phyloP scores from a whole-genome alignment of 345 rosid species.

The Carallia brachiata region DNA sequence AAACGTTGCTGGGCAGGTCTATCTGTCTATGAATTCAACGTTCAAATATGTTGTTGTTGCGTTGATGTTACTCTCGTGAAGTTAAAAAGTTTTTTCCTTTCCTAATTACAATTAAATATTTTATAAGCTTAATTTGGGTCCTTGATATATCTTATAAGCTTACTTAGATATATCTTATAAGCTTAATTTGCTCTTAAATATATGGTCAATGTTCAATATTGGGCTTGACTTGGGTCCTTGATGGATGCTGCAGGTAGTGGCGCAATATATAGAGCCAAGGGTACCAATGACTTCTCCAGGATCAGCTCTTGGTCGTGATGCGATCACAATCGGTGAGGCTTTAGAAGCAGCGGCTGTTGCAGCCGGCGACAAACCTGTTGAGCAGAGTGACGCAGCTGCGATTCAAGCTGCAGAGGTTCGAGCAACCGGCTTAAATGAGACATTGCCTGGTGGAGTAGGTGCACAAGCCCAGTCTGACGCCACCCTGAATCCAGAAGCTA shows the following conservation, averaged over 20 bases:
- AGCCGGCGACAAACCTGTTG: slow-evolving; percentile 51
- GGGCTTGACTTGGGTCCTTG: no score
- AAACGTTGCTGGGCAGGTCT: slow-evolving; percentile 33
- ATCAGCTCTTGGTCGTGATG: slow-evolving; percentile 9
- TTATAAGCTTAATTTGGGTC: no score
- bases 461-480: slow-evolving; percentile 51
- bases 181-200: no score
- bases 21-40: no score
- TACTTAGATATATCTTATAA: no score
- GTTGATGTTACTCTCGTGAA: no score
- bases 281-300: slow-evolving; percentile 21
- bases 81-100: background rate
- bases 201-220: no score
- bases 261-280: slow-evolving; percentile 28
- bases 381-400: slow-evolving; percentile 49
- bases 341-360: slow-evolving; percentile 45
- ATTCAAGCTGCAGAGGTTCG: slow-evolving; percentile 50
- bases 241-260: slow-evolving; percentile 19
- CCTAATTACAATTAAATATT: background rate
- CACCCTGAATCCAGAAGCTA: slow-evolving; percentile 23
- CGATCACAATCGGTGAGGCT: slow-evolving; percentile 46
- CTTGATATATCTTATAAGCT: no score
- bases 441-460: slow-evolving; percentile 38
- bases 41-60: no score
- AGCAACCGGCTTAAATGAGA: slow-evolving; percentile 30